Conservation (phyloP, 2,329 filamentous ascomycete genomes). For the Fusarium nematophilum region DNA sequence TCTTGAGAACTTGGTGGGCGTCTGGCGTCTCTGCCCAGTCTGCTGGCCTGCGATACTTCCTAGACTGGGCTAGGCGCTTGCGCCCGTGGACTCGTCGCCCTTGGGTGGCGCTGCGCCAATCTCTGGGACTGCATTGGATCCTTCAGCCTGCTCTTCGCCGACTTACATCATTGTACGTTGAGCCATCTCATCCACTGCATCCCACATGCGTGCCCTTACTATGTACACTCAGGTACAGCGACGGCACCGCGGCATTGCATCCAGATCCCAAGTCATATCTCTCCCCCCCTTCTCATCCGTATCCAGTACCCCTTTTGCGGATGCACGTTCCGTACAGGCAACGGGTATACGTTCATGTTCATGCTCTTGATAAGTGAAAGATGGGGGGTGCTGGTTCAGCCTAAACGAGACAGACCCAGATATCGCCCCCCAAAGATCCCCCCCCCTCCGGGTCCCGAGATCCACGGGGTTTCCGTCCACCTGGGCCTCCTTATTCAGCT, state of each 20-base stretch:
- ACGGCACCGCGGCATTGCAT: constrained; percentile 16
- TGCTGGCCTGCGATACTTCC: constrained; percentile 21
- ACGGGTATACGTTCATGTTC: constrained; percentile 34
- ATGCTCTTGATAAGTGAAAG: constrained; percentile 28
- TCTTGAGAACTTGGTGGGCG: too few relatives aligned
- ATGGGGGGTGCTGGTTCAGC: constrained; percentile 36
- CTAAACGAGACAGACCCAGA: constrained; percentile 21
- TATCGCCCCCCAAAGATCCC: constrained; percentile 21
- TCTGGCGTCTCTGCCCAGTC: constrained; percentile 21
- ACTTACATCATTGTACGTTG: constrained; percentile 44
- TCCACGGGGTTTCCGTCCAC: constrained; percentile 32
- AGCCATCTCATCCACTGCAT: constrained; percentile 23
- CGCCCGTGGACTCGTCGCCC: constrained; percentile 31
- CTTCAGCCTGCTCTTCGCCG: constrained; percentile 30
- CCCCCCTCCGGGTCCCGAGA: constrained; percentile 32
- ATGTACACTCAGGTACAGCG: constrained; percentile 27
- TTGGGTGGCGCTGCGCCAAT: constrained; percentile 30
- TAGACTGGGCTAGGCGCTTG: constrained; percentile 18
- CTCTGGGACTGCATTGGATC: constrained; percentile 18
- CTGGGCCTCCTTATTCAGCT: constrained; percentile 24
- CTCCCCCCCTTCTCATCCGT: constrained; percentile 19
- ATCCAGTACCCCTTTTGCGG: constrained; percentile 14
- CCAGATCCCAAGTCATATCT: constrained; percentile 30
- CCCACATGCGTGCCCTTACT: constrained; percentile 27
- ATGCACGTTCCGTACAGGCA: constrained; percentile 29